Evolutionary conservation across 176 grass and related monocot genomes (phyloP).

Genomic region (Otatea glauca): DNA sequence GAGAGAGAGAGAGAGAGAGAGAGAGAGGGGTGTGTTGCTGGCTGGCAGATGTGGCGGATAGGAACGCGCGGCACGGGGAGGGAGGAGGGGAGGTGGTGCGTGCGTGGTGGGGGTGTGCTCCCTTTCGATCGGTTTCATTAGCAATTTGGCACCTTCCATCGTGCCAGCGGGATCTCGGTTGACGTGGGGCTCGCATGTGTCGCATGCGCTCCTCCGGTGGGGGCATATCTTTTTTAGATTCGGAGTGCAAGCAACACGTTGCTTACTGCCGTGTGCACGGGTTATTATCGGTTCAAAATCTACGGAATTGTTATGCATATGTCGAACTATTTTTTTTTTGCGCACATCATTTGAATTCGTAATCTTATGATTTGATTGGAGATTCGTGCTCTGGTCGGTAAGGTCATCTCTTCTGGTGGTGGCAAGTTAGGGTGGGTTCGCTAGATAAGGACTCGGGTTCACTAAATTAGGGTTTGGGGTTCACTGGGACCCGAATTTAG

Average conservation of each 20-base stretch:
- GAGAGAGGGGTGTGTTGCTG: conserved; percentile 30
- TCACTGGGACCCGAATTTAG: too few species aligned
- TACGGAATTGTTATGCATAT: too few species aligned
- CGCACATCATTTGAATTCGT: too few species aligned
- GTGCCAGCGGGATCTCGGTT: conserved; percentile 41
- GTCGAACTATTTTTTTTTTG: too few species aligned
- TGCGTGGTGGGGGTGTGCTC: neutral
- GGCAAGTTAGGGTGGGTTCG: too few species aligned
- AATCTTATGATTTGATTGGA: too few species aligned
- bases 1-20: neutral
- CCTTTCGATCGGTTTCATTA: neutral
- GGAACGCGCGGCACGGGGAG: neutral
- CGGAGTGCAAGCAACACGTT: conserved; percentile 13
- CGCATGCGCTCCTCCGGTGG: neutral
- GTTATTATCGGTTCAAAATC: neutral
- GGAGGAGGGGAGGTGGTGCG: neutral
- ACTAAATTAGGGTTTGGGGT: too few species aligned
- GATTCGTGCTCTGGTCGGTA: too few species aligned
- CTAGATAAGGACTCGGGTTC: too few species aligned
- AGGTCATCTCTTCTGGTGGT: too few species aligned
- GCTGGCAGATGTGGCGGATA: conserved; percentile 28
- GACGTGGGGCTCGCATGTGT: conserved; percentile 30
- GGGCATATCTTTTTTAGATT: conserved; percentile 24
- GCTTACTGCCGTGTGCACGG: neutral
- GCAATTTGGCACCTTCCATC: conserved; percentile 32